Evolutionary conservation across 768 basidiomycete species (phyloP).

Genomic region (Boletus bicolor): DNA sequence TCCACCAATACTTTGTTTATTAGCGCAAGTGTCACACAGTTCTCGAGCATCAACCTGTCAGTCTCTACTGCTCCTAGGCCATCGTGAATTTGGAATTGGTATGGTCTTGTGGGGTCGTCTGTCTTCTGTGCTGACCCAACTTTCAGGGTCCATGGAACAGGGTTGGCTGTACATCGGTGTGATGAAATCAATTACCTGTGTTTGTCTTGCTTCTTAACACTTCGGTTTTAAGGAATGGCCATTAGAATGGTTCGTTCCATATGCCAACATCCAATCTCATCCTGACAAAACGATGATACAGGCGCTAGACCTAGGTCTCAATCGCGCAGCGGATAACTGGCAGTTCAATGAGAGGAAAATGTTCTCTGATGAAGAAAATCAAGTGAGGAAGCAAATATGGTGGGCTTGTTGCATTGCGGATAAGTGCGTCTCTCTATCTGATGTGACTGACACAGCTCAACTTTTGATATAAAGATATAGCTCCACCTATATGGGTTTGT

Average conservation of each 20-base stretch:
- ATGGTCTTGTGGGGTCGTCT: slow-evolving; percentile 20
- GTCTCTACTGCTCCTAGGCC: slow-evolving; percentile 71
- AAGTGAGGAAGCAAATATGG: slow-evolving; percentile 75
- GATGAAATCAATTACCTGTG: slow-evolving; percentile 3
- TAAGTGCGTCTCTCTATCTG: slow-evolving; percentile 44
- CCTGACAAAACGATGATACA: slow-evolving; percentile 26
- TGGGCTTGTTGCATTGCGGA: slow-evolving; percentile 73
- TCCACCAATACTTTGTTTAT: slow-evolving; percentile 10
- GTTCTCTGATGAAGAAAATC: slow-evolving; percentile 64
- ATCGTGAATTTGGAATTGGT: slow-evolving; percentile 85
- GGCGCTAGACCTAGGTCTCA: slow-evolving; percentile 80
- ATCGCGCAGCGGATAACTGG: slow-evolving; percentile 77
- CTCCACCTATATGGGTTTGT: slow-evolving; percentile 69
- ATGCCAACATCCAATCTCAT: background rate
- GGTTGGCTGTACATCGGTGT: slow-evolving; percentile 81
- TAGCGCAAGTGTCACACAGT: slow-evolving; percentile 63
- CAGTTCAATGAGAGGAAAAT: slow-evolving; percentile 56
- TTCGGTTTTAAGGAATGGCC: slow-evolving; percentile 52
- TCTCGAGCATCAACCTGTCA: slow-evolving; percentile 77
- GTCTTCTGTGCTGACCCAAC: slow-evolving; percentile 9
- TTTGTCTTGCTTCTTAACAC: background rate
- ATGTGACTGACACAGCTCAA: slow-evolving; percentile 1
- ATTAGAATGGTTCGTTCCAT: slow-evolving; percentile 58
- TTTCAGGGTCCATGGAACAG: slow-evolving; percentile 64
- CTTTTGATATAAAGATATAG: slow-evolving; percentile 47